Percentiles rank a stretch among this genome's conserved stretches.
phyloP scores from a whole-genome alignment of 2,329 filamentous ascomycete species.

The Pseudopithomyces chartarum region DNA sequence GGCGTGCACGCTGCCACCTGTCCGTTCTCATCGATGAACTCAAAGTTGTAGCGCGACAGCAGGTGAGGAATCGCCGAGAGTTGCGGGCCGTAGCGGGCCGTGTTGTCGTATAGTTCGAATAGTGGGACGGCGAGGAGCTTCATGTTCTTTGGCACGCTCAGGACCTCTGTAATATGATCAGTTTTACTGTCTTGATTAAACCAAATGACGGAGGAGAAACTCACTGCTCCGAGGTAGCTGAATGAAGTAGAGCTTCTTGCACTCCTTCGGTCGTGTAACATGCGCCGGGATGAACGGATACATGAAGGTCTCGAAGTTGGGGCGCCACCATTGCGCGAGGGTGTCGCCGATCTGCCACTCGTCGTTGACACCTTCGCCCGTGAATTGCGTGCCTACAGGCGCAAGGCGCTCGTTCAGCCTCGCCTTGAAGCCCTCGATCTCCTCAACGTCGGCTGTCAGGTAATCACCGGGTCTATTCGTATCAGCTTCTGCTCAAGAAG shows the following conservation, averaged over 20 bases:
- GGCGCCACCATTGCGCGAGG: slow-evolving; percentile 96
- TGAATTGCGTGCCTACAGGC: slow-evolving; percentile 80
- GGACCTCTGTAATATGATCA: slow-evolving; percentile 67
- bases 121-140: slow-evolving; percentile 95
- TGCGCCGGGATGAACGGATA: slow-evolving; percentile 97
- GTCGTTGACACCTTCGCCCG: slow-evolving; percentile 84
- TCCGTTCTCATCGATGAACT: slow-evolving; percentile 93
- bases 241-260: slow-evolving; percentile 98
- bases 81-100: slow-evolving; percentile 90
- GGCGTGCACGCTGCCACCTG: slow-evolving; percentile 86
- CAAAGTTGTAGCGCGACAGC: slow-evolving; percentile 93
- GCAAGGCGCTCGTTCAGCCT: slow-evolving; percentile 92
- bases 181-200: slow-evolving; percentile 15
- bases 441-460: slow-evolving; percentile 84
- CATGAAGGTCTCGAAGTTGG: slow-evolving; percentile 99
- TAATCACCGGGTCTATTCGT: slow-evolving; percentile 80
- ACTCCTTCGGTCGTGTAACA: slow-evolving; percentile 95
- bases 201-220: slow-evolving; percentile 34
- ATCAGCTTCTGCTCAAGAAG: neutral
- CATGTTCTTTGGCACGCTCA: slow-evolving; percentile 99
- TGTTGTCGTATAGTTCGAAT: slow-evolving; percentile 98
- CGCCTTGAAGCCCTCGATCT: slow-evolving; percentile 92
- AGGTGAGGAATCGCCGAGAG: slow-evolving; percentile 95
- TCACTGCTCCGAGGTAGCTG: slow-evolving; percentile 89
- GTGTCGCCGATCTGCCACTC: slow-evolving; percentile 97